Conservation (phyloP, 2,329 filamentous ascomycete species). For the Volutella citrinella region DNA sequence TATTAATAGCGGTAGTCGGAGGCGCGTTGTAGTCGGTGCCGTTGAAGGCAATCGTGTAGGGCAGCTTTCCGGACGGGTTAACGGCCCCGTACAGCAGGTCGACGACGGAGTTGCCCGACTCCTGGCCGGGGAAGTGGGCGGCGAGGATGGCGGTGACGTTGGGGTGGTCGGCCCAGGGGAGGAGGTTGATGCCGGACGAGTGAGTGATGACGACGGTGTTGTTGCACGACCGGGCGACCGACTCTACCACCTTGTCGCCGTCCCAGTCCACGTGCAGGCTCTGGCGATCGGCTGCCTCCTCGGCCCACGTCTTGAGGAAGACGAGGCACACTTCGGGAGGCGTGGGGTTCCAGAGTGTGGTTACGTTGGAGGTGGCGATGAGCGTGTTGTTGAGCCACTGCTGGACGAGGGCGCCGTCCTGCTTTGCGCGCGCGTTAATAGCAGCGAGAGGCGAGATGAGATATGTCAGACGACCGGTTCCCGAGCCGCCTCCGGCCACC, state of each 20-base stretch:
- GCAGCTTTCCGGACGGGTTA: slow-evolving; percentile 66
- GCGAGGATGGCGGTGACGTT: slow-evolving; percentile 66
- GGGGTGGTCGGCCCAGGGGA: slow-evolving; percentile 64
- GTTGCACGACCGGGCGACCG: slow-evolving; percentile 58
- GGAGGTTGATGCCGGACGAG: slow-evolving; percentile 65
- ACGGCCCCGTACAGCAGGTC: slow-evolving; percentile 67
- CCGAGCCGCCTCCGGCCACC: slow-evolving; percentile 55
- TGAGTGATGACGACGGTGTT: slow-evolving; percentile 67
- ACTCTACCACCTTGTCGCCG: slow-evolving; percentile 60
- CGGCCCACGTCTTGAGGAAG: slow-evolving; percentile 63
- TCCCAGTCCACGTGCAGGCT: slow-evolving; percentile 53
- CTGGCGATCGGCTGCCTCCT: slow-evolving; percentile 59
- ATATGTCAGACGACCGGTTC: slow-evolving; percentile 37
- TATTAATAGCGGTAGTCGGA: slow-evolving; percentile 35
- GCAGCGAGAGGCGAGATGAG: slow-evolving; percentile 36
- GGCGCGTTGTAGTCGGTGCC: slow-evolving; percentile 45
- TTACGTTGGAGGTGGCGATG: slow-evolving; percentile 33
- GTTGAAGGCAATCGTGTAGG: slow-evolving; percentile 67
- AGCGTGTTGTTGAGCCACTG: slow-evolving; percentile 46
- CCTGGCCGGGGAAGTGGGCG: slow-evolving; percentile 69
- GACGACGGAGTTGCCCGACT: slow-evolving; percentile 64
- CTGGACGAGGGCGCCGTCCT: slow-evolving; percentile 45
- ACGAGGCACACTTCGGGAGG: slow-evolving; percentile 65
- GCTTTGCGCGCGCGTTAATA: slow-evolving; percentile 43
- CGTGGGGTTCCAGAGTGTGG: slow-evolving; percentile 44